phyloP scores from a whole-genome alignment of 495 filamentous ascomycete genomes.

The Hyaloscypha hepaticicola region DNA sequence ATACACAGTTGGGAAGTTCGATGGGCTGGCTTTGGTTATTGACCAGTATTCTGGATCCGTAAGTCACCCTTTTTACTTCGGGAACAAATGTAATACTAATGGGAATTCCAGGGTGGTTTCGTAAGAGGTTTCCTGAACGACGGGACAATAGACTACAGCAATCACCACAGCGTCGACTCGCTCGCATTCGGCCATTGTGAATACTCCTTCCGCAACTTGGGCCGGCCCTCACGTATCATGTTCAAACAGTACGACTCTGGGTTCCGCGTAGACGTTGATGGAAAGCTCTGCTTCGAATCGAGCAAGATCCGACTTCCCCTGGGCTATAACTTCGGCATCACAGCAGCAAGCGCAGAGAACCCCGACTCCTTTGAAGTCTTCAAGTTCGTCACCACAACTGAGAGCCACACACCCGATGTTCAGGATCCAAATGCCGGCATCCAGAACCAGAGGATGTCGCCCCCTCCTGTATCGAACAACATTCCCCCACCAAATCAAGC shows the following conservation, averaged over 20 bases:
- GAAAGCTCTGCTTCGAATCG: constrained; percentile 79
- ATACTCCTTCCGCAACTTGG: constrained; percentile 88
- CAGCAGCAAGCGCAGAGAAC: constrained; percentile 82
- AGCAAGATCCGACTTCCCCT: constrained; percentile 73
- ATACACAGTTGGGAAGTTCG: constrained; percentile 78
- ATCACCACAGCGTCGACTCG: constrained; percentile 74
- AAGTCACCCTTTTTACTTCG: constrained; percentile 27
- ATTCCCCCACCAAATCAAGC: constrained; percentile 33
- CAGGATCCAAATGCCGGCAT: constrained; percentile 35
- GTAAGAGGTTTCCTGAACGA: constrained; percentile 94
- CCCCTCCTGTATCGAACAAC: not conserved
- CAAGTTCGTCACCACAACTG: constrained; percentile 71
- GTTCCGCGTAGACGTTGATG: constrained; percentile 80
- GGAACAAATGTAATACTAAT: constrained; percentile 21
- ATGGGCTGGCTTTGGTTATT: constrained; percentile 82
- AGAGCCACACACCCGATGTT: constrained; percentile 31
- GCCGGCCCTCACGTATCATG: constrained; percentile 73
- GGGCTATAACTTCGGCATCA: constrained; percentile 84
- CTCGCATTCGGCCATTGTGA: constrained; percentile 93
- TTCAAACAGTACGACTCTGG: constrained; percentile 59
- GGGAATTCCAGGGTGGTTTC: constrained; percentile 59
- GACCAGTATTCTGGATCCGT: constrained; percentile 82
- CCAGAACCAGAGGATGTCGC: constrained; percentile 28
- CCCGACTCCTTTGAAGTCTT: constrained; percentile 94
- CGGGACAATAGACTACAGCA: constrained; percentile 76